Evolutionary conservation across 352 stramenopile species (phyloP).

Genomic region (Globisporangium spinosum): DNA sequence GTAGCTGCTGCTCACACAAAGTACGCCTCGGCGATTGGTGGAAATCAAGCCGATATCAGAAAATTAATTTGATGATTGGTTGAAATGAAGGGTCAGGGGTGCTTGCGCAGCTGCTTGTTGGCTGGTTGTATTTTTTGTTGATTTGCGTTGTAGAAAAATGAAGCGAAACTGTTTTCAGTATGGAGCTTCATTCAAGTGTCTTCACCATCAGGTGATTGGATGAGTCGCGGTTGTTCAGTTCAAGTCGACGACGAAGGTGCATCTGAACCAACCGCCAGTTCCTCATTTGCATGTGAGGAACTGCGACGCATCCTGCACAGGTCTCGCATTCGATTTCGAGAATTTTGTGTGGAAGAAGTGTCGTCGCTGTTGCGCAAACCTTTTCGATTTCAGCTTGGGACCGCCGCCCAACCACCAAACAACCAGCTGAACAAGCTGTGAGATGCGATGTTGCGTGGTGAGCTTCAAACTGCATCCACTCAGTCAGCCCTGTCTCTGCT

Average conservation of each 20-base stretch:
- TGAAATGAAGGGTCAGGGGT: neutral
- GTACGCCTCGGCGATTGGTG: neutral
- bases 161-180: neutral
- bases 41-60: neutral
- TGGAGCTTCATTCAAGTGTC: neutral
- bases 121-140: neutral
- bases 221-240: neutral
- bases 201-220: neutral
- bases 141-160: neutral
- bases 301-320: too few species aligned
- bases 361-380: neutral
- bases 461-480: neutral
- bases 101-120: constrained; percentile 1
- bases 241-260: neutral
- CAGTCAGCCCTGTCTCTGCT: neutral
- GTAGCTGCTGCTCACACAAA: too few species aligned
- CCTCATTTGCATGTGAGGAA: too few species aligned
- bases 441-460: neutral
- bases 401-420: neutral
- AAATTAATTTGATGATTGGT: neutral
- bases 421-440: too few species aligned
- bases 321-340: too few species aligned
- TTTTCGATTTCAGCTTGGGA: neutral
- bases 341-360: neutral
- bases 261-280: too few species aligned